Evolutionary conservation across 2,329 filamentous ascomycete genomes (phyloP), one percentile per base, ranked within the genome.

Genomic region (Aspergillus fischeri): DNA sequence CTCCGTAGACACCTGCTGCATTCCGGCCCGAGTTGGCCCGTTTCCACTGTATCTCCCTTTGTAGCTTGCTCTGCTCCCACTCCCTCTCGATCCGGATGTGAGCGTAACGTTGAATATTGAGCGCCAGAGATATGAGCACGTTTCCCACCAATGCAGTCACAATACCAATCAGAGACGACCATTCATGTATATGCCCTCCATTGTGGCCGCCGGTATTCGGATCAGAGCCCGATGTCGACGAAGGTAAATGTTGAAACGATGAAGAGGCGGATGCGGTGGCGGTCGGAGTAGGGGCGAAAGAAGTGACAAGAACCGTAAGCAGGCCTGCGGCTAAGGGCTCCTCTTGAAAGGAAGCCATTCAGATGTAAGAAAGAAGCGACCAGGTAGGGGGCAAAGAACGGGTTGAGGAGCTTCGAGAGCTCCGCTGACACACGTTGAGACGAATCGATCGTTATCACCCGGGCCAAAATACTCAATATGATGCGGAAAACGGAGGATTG

Each of bases 71-170:
- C 60, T 83, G 81, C 49, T 83, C 80, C 64, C 83, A 85, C 71
- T 92, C 86, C 65, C 87, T 83, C 60, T 91, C 86, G 60, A 99
- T 82, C 56, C 88, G 85, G 56, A 94, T 91, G 71, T 99, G 94
- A 35, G 94, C 93, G 72, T 97, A 97, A 63, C 94, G 86, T 75
- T 99, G 94, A 51, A 95, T 93, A 71, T 99, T 99, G 60, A 99
- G 84, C 11, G 94, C 94, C 61, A 99, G 86, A 0, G 93, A 96
- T 64, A 99, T 97, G 53, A 99, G 83, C 35, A 97, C 80, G 69
- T 99, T 99, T 55, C 94, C 94, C 52, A 89, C 83, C 68, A 99
- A 95, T 52, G 94, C 92, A 2, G 92, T 96, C 54, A 93, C 77
- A 68, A 99, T 97, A 66, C 94, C 94, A 70, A 99, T 97, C 54